Conservation (phyloP, 495 filamentous ascomycete genomes). For the Trichoderma erinaceum region DNA sequence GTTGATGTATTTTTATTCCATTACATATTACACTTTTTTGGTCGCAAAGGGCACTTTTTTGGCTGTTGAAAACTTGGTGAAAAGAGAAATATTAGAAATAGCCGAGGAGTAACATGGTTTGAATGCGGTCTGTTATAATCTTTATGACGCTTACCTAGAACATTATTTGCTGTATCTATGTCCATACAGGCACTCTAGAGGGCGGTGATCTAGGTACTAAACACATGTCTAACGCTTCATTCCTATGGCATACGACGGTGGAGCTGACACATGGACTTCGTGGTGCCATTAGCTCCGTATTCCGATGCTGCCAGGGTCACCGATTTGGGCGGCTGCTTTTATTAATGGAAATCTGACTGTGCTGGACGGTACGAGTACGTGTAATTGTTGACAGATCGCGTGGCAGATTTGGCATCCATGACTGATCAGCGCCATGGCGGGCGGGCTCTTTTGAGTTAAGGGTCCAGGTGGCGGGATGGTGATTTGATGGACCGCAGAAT, state of each 20-base stretch:
- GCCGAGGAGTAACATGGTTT: not conserved
- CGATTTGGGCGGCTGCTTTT: not conserved
- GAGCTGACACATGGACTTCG: not conserved
- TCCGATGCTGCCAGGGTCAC: not conserved
- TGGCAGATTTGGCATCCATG: not conserved
- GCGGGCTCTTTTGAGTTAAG: not conserved
- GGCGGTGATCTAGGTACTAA: too few species aligned
- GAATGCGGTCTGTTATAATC: too few species aligned
- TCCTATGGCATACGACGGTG: not conserved
- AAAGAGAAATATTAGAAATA: not conserved
- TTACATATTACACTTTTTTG: not conserved
- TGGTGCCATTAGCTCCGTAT: not conserved
- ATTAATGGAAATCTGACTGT: not conserved
- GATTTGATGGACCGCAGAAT: not conserved
- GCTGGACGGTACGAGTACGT: not conserved
- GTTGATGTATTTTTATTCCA: constrained; percentile 4
- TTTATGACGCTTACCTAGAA: too few species aligned
- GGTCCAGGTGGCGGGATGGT: not conserved
- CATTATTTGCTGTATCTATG: not conserved
- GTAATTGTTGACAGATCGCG: not conserved
- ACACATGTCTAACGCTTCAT: too few species aligned
- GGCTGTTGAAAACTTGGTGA: not conserved
- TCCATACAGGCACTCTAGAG: not conserved
- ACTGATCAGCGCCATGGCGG: not conserved
- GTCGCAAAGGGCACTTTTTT: not conserved